Conservation (phyloP, 2,329 filamentous ascomycete species). For the Ceratocystis eucalypticola region DNA sequence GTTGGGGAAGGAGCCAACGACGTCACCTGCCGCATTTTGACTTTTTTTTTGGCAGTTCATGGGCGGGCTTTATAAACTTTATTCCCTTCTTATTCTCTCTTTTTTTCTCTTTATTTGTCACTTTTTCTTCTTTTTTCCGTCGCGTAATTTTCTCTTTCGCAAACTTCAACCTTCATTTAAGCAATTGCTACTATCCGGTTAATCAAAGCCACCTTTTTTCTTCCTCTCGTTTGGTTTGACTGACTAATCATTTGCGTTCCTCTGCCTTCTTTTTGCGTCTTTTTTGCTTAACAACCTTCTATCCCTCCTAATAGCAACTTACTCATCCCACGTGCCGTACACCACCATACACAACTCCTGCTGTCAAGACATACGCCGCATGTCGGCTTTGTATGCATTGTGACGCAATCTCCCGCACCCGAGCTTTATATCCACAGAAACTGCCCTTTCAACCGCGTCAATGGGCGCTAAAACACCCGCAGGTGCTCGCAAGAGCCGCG, state of each 20-base stretch:
- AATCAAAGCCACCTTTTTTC: neutral
- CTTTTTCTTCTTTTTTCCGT: neutral
- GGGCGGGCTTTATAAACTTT: neutral
- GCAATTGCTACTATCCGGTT: neutral
- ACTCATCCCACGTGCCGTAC: neutral
- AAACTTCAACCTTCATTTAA: no score
- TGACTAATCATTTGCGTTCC: neutral
- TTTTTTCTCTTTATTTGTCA: neutral
- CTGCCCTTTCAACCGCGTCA: neutral
- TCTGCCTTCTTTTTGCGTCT: neutral
- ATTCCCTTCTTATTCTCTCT: neutral
- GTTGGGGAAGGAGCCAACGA: slow-evolving; percentile 14
- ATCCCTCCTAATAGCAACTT: neutral
- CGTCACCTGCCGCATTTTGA: slow-evolving; percentile 13
- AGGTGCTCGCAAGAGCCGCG: neutral
- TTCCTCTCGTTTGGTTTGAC: neutral
- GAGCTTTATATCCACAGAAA: slow-evolving; percentile 7
- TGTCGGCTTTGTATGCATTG: neutral
- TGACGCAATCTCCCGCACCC: neutral
- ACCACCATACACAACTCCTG: neutral
- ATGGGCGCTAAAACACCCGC: slow-evolving; percentile 4
- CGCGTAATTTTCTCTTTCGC: neutral
- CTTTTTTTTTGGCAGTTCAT: slow-evolving; percentile 1
- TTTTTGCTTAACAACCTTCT: neutral
- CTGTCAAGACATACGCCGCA: neutral